Base-by-base conservation (phyloP, 2,329 filamentous ascomycete genomes). In the Cercospora zeina region DNA sequence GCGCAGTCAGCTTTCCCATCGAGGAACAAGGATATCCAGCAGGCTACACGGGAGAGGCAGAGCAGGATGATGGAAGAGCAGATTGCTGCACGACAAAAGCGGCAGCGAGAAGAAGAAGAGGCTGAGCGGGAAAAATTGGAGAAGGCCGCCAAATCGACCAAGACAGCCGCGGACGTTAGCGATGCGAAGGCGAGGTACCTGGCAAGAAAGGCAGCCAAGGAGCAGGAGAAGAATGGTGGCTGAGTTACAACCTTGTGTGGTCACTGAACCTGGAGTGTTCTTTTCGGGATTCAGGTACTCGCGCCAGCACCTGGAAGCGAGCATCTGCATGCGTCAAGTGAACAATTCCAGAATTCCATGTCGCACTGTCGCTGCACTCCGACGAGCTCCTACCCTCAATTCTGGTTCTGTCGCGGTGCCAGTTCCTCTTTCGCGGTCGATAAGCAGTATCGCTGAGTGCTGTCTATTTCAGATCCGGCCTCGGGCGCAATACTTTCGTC, bases 131-230 rank as follows among this genome's bases (percentile, higher is more conserved):
- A 79, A 66, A 82, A 84, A 73, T 71, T 87, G 19, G 87, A 90
- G 75, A 82, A 86, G 61, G 83, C 84, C 14, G 79, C 85, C 36
- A 95, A 93, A 83, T 89, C 87, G 68, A 83, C 85, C 70, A 95
- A 95, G 83, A 93, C 90, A 0, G 85, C 87, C 54, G 79, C 81
- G 16, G 90, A 93, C 55, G 89, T 93, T 65, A 88, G 84, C 70
- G 89, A 88, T 71, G 90, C 90, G 1, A 90, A 86, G 75, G 90
- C 93, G 77, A 81, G 90, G 68, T 95, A 93, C 75, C 79, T 95
- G 59, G 88, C 89, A 59, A 82, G 90, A 72, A 93, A 93, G 78
- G 82, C 80, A 70, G 89, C 89, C 62, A 88, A 87, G 0, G 89
- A 89, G 64, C 62, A 67, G 14, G 89, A 89, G 64, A 63, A 67